Evolutionary conservation across 495 filamentous ascomycete species (phyloP), one percentile per base, ranked within the genome.

Genomic region (Annulohypoxylon maeteangense): DNA sequence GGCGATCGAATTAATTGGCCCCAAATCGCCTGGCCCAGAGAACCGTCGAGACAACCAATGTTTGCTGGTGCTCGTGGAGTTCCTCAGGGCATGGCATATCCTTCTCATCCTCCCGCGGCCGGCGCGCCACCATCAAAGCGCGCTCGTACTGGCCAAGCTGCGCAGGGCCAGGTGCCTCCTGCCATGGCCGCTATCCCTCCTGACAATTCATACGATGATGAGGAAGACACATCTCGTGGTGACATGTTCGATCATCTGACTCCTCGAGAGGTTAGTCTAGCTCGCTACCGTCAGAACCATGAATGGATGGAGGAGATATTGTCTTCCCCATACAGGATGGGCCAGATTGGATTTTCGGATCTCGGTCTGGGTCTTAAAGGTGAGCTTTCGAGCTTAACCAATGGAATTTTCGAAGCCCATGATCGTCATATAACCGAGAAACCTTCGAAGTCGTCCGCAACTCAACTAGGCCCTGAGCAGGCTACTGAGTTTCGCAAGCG

Each of bases 241-340:
- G 95, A 99, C 74, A 84, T 92, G 73, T 90, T 99, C 74, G 95
- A 99, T 73, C 85, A 93, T 54, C 81, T 97, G 36, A 94, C 91
- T 0, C 93, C 94, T 16, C 89, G 93, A 6, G 95, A 98, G 65
- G 89, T 98, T 70, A 95, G 92, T 72, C 82, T 90, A 67, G 87
- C 88, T 72, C 85, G 95, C 50, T 99, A 96, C 76, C 90, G 89
- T 68, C 95, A 97, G 73, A 95, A 99, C 74, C 95, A 98, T 71
- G 94, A 97, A 78, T 98, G 94, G 95, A 97, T 98, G 92, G 95
- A 97, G 74, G 94, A 99, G 80, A 89, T 99, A n/a, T 85, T 97
- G 48, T 90, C 90, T 1, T 97, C 93, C 0, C 92, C 93, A 0
- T 97, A 94, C 70, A 83, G 90, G 16, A 92, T 92, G 62, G 84